Base-by-base conservation (phyloP, 306 rosid species). In the Malus asiatica region DNA sequence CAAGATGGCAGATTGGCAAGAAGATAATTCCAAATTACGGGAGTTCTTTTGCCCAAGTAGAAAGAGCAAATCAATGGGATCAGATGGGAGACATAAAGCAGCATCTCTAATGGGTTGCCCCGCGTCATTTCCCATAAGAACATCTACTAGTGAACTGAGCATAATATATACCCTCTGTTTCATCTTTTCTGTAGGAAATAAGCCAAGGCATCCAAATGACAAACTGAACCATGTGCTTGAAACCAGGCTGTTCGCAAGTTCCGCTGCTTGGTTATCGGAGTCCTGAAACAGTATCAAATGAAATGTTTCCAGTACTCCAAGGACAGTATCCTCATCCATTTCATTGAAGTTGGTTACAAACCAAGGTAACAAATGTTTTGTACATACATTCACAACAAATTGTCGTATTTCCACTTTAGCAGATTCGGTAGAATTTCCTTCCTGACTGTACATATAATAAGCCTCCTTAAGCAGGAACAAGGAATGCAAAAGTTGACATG, bases 171-270 rank as follows among this genome's bases (percentile, higher is more conserved):
- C 91, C 84, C 90, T 88, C 76, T 65, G 79, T 77, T 89, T 94
- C 94, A 91, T 87, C 77, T 82, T 83, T 15, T 89, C 88, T 42
- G 93, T 87, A 14, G 90, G 85, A 81, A 88, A 95, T 81, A 90
- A 82, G 79, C 98, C 97, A 58, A 92, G 87, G 82, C 95, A 95
- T 82, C 89, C 97, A 80, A 83, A 92, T 16, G 97, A 92, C 75
- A 95, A 87, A 81, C 91, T 87, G 86, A 95, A 92, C 97, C 98
- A 95, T 77, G 87, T 76, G 66, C 81, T 74, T 19, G 92, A 89
- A 78, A 86, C 88, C 79, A 95, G 75, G 11, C 81, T 67, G 80
- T 87, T 79, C 4, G 90, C 93, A 66, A 90, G 86, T 77, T 85
- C 88, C 19, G 61, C 63, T 68, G 80, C 70, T 77, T 75, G 79